These are phyloP conservation scores for Rhizopogon vulgaris DNA, from an alignment of 768 basidiomycete species.

Conservation along the genomic window DNA sequence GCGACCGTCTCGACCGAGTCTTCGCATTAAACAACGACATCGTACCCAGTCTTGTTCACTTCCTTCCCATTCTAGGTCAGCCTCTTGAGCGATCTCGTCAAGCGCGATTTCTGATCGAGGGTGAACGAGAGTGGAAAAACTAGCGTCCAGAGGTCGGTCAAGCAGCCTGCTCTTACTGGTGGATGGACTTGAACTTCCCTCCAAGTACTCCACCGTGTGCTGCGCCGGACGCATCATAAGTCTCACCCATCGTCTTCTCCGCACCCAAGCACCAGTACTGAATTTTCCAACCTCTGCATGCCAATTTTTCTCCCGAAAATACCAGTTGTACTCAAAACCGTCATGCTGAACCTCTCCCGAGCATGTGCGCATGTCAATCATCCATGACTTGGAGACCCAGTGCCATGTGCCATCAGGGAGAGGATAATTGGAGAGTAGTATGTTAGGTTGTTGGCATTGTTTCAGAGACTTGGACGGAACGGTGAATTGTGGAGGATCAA, in stretches of 20 bases:
- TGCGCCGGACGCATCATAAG: constrained; percentile 71
- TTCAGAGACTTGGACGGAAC: constrained; percentile 36
- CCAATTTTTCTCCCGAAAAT: constrained; percentile 65
- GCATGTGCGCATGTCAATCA: constrained; percentile 84
- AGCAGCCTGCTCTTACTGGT: constrained; percentile 8
- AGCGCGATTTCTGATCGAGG: constrained; percentile 18
- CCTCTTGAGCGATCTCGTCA: constrained; percentile 11
- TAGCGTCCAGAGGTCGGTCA: constrained; percentile 15
- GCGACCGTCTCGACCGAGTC: constrained; percentile 57
- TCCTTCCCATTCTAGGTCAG: constrained; percentile 49
- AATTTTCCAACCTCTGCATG: constrained; percentile 51
- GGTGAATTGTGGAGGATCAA: constrained; percentile 72
- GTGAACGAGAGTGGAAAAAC: constrained; percentile 23
- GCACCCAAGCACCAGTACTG: constrained; percentile 67
- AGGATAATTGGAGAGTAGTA: constrained; percentile 58
- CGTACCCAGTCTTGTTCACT: constrained; percentile 56
- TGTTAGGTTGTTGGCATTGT: constrained; percentile 44
- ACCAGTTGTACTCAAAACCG: constrained; percentile 84
- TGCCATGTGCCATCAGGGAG: constrained; percentile 77
- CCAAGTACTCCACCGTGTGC: constrained; percentile 4
- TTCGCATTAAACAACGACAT: constrained; percentile 46
- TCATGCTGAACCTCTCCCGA: constrained; percentile 72
- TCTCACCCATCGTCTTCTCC: constrained; percentile 76
- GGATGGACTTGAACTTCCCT: constrained; percentile 3
- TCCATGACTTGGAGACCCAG: constrained; percentile 78